A percentile compares a stretch with the other conserved stretches of the same genome.
phyloP scores from a whole-genome alignment of 441 rosid species.

The Gossypium aridum region DNA sequence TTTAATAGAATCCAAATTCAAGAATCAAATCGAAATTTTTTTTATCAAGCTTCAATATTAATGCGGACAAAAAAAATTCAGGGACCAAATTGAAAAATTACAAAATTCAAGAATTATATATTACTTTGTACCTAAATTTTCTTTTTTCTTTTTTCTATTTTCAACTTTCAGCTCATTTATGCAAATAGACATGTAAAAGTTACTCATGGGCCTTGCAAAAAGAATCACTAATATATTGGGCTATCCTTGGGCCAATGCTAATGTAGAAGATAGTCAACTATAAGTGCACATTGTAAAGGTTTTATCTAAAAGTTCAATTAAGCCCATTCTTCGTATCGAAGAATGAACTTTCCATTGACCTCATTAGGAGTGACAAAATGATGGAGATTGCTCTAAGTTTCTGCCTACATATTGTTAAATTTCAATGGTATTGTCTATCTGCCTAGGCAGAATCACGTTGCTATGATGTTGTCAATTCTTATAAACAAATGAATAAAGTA shows the following conservation, averaged over 20 bases:
- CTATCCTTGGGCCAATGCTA: constrained; percentile 1
- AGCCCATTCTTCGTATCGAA: background rate
- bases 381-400: background rate
- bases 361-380: background rate
- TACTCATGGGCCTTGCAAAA: background rate
- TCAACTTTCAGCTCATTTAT: background rate
- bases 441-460: background rate
- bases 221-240: background rate
- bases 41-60: too few species aligned
- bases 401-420: background rate
- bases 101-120: too few species aligned
- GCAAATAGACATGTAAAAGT: background rate
- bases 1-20: too few species aligned
- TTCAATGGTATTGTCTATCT: background rate
- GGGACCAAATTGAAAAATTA: too few species aligned
- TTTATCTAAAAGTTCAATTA: background rate
- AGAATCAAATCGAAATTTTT: too few species aligned
- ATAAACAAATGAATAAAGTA: background rate
- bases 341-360: background rate
- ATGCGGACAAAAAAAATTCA: too few species aligned
- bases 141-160: too few species aligned
- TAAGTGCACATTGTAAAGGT: background rate
- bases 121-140: too few species aligned
- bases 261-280: background rate
- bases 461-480: background rate